Evolutionary conservation across 139 green algal species (phyloP), one percentile per base, ranked within the genome.

Genomic region (Mesotaenium endlicherianum): DNA sequence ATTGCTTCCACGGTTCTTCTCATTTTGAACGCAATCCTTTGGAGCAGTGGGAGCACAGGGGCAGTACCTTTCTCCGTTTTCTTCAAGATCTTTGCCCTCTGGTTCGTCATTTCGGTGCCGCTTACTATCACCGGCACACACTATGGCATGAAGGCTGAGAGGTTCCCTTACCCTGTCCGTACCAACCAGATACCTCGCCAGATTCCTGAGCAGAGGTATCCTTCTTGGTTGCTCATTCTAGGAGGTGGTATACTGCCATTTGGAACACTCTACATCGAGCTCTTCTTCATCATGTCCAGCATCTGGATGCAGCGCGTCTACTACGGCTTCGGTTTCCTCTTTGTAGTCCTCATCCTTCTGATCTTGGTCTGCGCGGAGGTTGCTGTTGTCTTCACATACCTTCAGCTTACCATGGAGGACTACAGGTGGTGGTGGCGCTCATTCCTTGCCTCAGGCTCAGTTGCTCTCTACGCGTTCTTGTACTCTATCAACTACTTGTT

Each of bases 141-240:
- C 64, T 38, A 31, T n/a, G 81, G 42, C 84, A 77, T 58, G 38
- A 74, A 72, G 77, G 91, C 77, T 8, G 16, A 94, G 77, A 83
- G 88, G 0, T 88, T 94, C 44, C 49, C 47, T 30, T 95, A 94
- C 87, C 94, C 94, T 1, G 91, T 93, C n/a, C 92, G 93, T 84
- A 95, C 93, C 70, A 98, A 97, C 91, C 95, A 98, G 93, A 98
- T 98, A 74, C 95, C 95, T n/a, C 94, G 95, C 60, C 94, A 98
- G 90, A 91, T 98, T 8, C 81, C 95, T 92, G 0, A 86, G 90
- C 94, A 79, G 93, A 34, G 81, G 90, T 53, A 95, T 88, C 93
- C 94, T 34, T 53, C 80, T 11, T 87, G 96, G 70, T 90, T 98
- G 14, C 94, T 97, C 87, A 86, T 95, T 58, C 91, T 83, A 45